A percentile compares a stretch with the other conserved stretches of the same genome.
phyloP scores from a whole-genome alignment of 2,329 filamentous ascomycete species.

The Geosmithia morbida region DNA sequence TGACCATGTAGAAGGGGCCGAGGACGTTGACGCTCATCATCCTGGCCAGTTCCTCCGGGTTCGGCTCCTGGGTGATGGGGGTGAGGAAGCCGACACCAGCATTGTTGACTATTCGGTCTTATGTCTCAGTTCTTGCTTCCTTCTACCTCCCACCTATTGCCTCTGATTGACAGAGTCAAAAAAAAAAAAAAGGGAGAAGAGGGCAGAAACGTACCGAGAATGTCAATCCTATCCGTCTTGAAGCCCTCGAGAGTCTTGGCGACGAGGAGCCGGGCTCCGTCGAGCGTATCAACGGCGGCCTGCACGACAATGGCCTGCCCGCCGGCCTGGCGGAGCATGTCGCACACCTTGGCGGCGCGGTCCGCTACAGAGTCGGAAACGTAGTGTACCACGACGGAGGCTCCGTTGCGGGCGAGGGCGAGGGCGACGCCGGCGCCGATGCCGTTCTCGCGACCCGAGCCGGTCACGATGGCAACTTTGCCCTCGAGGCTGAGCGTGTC shows the following conservation, averaged over 20 bases:
- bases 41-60: conserved; percentile 10
- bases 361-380: conserved; percentile 16
- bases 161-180: no score
- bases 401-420: conserved; percentile 24
- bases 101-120: conserved; percentile 18
- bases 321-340: conserved; percentile 12
- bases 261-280: conserved; percentile 17
- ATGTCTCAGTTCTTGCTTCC: no score
- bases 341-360: conserved; percentile 15
- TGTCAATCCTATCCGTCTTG: conserved; percentile 20
- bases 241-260: conserved; percentile 18
- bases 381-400: conserved; percentile 23
- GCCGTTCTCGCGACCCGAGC: conserved; percentile 26
- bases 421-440: conserved; percentile 27
- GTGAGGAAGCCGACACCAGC: conserved; percentile 11
- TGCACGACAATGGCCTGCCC: conserved; percentile 16
- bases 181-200: not conserved
- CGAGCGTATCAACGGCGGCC: conserved; percentile 14
- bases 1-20: conserved; percentile 17
- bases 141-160: no score
- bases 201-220: conserved; percentile 17
- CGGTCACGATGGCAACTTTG: conserved; percentile 29
- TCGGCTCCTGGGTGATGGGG: conserved; percentile 7
- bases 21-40: conserved; percentile 18
- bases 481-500: conserved; percentile 22